Percentiles rank a stretch among this genome's conserved stretches.
Evolutionary conservation across 192 early-diverging fungal genomes (phyloP).

Genomic region (Backusella liffmaniae): DNA sequence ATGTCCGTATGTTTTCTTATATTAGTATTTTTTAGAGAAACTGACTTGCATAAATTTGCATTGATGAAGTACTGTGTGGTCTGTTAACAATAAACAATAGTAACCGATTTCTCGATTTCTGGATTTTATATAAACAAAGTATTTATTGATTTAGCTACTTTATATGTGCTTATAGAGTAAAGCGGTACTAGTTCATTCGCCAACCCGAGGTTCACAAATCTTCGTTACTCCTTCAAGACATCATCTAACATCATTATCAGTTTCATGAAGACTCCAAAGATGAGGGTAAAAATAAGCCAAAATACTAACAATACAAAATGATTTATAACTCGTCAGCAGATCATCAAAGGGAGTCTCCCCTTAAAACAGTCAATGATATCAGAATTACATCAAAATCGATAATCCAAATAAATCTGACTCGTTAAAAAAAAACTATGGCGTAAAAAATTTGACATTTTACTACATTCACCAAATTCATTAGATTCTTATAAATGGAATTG

Average conservation of each 20-base stretch:
- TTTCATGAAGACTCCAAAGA: background rate
- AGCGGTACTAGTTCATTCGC: background rate
- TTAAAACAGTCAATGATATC: background rate
- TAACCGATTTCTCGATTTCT: background rate
- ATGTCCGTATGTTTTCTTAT: background rate
- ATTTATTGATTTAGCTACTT: background rate
- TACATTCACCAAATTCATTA: background rate
- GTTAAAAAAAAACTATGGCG: background rate
- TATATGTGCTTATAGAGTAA: background rate
- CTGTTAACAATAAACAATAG: background rate
- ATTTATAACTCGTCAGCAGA: constrained; percentile 5
- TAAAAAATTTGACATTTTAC: background rate
- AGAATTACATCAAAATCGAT: background rate
- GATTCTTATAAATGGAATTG: no score
- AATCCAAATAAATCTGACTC: background rate
- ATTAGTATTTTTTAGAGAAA: background rate
- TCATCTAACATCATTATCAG: background rate
- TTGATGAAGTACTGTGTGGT: background rate
- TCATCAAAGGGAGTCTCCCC: background rate
- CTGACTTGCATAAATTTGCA: background rate
- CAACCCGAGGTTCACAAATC: background rate
- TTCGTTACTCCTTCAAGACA: background rate
- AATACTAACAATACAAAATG: background rate
- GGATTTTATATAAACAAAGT: background rate
- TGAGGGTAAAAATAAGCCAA: background rate